phyloP scores from a whole-genome alignment of 1,284 basidiomycete species.

The Malassezia caprae region DNA sequence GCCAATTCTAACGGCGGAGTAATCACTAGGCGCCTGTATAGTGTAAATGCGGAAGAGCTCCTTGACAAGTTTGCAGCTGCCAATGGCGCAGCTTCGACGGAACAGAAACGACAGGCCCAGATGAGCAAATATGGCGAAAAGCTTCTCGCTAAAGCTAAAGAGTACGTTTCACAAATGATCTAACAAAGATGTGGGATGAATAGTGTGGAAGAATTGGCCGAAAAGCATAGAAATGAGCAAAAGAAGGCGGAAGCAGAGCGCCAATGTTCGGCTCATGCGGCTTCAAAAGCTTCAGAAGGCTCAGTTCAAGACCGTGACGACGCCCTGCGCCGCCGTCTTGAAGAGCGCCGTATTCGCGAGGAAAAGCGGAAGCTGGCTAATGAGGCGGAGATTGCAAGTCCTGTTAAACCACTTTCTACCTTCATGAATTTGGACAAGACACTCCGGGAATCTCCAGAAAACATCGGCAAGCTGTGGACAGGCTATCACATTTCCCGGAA shows the following conservation, averaged over 20 bases:
- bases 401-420: constrained; percentile 22
- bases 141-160: constrained; percentile 36
- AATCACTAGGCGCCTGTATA: background rate
- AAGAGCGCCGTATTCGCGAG: background rate
- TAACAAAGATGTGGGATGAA: constrained; percentile 18
- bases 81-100: background rate
- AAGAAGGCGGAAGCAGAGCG: constrained; percentile 26
- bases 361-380: constrained; percentile 3
- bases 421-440: constrained; percentile 39
- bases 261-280: background rate
- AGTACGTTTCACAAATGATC: background rate
- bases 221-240: constrained; percentile 22
- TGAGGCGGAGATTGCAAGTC: constrained; percentile 20
- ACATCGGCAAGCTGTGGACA: constrained; percentile 42
- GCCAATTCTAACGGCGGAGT: background rate
- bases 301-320: constrained; percentile 11
- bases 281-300: background rate
- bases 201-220: constrained; percentile 27
- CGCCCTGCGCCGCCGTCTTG: constrained; percentile 7
- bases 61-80: background rate
- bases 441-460: constrained; percentile 21
- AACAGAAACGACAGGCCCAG: constrained; percentile 29
- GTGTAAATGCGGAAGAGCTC: background rate
- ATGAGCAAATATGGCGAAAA: constrained; percentile 35
- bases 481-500: constrained; percentile 42